Conservation (phyloP, 192 early-diverging fungal genomes). For the Coemansia asiatica region DNA sequence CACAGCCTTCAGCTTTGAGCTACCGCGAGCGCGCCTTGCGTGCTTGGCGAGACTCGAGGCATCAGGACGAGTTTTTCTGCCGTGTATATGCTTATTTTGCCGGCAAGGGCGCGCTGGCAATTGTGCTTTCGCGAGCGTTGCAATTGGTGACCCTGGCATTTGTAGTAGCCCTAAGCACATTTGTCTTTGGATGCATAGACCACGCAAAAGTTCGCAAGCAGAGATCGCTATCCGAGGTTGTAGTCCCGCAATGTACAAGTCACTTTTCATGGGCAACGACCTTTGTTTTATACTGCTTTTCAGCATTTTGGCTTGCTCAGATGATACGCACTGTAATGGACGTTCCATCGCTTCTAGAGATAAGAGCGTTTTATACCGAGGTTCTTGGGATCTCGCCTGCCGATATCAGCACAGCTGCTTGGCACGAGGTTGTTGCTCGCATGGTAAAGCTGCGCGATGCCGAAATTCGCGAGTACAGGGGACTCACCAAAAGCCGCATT, state of each 20-base stretch:
- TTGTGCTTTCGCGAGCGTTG: conserved; percentile 72
- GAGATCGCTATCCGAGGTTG: conserved; percentile 71
- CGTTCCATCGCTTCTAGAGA: conserved; percentile 71
- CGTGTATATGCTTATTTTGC: conserved; percentile 83
- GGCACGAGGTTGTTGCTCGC: conserved; percentile 78
- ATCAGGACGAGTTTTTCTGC: conserved; percentile 80
- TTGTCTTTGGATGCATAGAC: conserved; percentile 88
- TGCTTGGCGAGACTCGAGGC: conserved; percentile 82
- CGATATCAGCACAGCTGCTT: conserved; percentile 82
- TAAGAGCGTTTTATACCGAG: conserved; percentile 81
- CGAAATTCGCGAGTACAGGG: conserved; percentile 58
- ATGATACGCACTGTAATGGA: conserved; percentile 66
- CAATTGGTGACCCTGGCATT: conserved; percentile 87
- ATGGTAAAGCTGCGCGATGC: conserved; percentile 73
- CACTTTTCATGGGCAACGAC: conserved; percentile 62
- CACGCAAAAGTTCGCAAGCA: conserved; percentile 73
- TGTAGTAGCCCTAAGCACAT: conserved; percentile 84
- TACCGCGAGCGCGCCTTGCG: conserved; percentile 67
- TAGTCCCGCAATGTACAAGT: conserved; percentile 75
- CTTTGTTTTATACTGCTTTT: conserved; percentile 65
- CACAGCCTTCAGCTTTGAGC: conserved; percentile 14
- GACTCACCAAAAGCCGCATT: conserved; percentile 51
- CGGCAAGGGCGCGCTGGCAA: conserved; percentile 84
- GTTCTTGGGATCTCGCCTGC: conserved; percentile 74
- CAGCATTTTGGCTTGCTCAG: conserved; percentile 77